A percentile compares a stretch with the other conserved stretches of the same genome.
These are phyloP conservation scores for Neurospora cerealis DNA, from an alignment of 495 filamentous ascomycete genomes.

Conservation along the genomic window DNA sequence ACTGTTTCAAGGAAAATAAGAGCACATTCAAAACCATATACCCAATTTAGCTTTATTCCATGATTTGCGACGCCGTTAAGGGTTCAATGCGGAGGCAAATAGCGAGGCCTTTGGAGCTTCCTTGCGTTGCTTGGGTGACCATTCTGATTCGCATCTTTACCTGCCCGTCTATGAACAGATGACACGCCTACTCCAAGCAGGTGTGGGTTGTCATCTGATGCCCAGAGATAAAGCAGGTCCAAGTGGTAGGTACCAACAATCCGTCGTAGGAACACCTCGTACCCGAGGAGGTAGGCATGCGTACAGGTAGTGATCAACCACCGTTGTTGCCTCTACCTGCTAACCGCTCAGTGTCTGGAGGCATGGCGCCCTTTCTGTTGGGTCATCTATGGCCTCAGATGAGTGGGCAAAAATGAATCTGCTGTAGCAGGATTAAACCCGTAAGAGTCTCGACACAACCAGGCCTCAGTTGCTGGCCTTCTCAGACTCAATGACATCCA, in stretches of 20 bases:
- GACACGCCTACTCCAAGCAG: background rate
- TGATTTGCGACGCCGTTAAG: background rate
- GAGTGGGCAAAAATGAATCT: background rate
- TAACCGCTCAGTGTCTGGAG: background rate
- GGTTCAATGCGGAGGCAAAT: background rate
- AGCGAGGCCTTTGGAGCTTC: background rate
- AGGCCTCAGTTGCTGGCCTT: background rate
- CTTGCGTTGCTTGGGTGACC: background rate
- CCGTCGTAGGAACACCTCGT: background rate
- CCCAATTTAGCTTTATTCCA: background rate
- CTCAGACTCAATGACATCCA: conserved; percentile 54
- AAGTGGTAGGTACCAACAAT: background rate
- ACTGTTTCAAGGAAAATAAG: background rate
- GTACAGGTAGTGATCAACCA: background rate
- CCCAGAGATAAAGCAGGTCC: background rate
- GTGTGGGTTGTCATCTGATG: background rate
- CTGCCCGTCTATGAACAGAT: background rate
- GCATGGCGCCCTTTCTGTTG: background rate
- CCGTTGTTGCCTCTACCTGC: background rate
- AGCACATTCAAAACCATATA: background rate
- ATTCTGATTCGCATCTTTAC: background rate
- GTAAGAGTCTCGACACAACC: background rate
- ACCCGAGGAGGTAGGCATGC: background rate
- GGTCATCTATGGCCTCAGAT: background rate
- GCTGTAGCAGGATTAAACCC: background rate